Evolutionary conservation across 148 eudicot genomes (phyloP), one percentile per base, ranked within the genome.

Genomic region (Oxyria digyna): DNA sequence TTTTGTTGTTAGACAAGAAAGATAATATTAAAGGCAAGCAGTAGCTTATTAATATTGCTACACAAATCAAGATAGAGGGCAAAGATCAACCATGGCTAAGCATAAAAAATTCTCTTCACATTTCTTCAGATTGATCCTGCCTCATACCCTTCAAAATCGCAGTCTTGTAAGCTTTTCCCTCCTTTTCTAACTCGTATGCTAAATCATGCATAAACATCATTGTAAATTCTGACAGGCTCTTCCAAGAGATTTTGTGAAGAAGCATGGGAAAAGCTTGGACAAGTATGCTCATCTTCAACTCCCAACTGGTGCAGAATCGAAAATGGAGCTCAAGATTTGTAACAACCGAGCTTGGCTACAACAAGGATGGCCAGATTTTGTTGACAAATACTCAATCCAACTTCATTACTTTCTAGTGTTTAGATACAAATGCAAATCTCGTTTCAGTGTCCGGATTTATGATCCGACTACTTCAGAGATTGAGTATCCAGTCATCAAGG

Each of bases 361-460:
- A 3, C 4, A 80, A 20, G 83, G 77, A n/a, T 80, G 83, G 83
- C 50, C 50, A 35, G 45, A 80, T 13, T 80, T 80, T 63, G 74
- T 71, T 1, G 69, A 74, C 10, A 35, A 55, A 24, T 73, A 73
- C 73, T 76, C 80, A 27, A 76, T 76, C 13, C 32, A 23, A 2
- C 26, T 42, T 8, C 67, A 71, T 6, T 66, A 70, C 40, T 64
- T 76, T 29, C 0, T 79, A 46, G 54, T 75, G 23, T 79, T 79
- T 63, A 59, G 57, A 21, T 69, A 72, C 17, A 54, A 62, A 70
- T 77, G 80, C 26, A 46, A 70, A 46, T 76, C 80, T 3, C 21
- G 55, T 12, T 80, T 80, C 35, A 71, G 41, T 31, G 73, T 80
- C 13, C 35, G 27, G 23, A 73, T 80, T 26, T 71, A 45, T 35